These are phyloP conservation scores for Diplogelasinospora grovesii DNA, from an alignment of 495 filamentous ascomycete genomes.

Conservation along the genomic window DNA sequence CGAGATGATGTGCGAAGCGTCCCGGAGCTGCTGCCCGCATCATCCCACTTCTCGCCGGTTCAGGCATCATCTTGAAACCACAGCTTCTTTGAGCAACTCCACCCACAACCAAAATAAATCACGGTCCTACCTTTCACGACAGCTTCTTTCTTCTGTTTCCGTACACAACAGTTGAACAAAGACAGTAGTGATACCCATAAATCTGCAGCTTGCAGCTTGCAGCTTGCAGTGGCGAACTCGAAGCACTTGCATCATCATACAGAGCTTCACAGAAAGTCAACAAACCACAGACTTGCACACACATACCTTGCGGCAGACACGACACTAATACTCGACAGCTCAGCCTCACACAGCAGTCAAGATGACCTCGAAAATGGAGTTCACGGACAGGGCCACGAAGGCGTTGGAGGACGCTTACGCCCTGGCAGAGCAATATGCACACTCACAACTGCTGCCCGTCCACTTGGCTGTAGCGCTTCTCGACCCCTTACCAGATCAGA, in stretches of 20 bases:
- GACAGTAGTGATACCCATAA: background rate
- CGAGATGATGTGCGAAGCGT: constrained; percentile 13
- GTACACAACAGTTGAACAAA: background rate
- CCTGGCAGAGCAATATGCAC: constrained; percentile 78
- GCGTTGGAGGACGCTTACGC: constrained; percentile 78
- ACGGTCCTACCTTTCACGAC: background rate
- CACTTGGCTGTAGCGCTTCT: constrained; percentile 86
- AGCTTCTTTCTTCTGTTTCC: background rate
- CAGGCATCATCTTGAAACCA: constrained; percentile 12
- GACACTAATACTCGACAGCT: constrained; percentile 1
- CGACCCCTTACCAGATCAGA: constrained; percentile 71
- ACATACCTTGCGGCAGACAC: constrained; percentile 8
- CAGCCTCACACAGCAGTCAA: constrained; percentile 21
- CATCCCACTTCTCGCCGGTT: constrained; percentile 13
- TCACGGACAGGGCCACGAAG: constrained; percentile 86
- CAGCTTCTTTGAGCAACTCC: background rate
- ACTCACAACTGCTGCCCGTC: constrained; percentile 80
- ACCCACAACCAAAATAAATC: constrained; percentile 16
- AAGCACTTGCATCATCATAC: constrained; percentile 22
- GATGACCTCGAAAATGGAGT: constrained; percentile 62
- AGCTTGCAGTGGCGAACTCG: constrained; percentile 7
- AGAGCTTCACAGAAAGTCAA: constrained; percentile 5
- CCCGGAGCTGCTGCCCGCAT: constrained; percentile 9
- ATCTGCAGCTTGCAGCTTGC: constrained; percentile 4
- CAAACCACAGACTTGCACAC: constrained; percentile 1